Evolutionary conservation across 2,329 filamentous ascomycete species (phyloP), one percentile per base, ranked within the genome.

Genomic region (Venturia carpophila): DNA sequence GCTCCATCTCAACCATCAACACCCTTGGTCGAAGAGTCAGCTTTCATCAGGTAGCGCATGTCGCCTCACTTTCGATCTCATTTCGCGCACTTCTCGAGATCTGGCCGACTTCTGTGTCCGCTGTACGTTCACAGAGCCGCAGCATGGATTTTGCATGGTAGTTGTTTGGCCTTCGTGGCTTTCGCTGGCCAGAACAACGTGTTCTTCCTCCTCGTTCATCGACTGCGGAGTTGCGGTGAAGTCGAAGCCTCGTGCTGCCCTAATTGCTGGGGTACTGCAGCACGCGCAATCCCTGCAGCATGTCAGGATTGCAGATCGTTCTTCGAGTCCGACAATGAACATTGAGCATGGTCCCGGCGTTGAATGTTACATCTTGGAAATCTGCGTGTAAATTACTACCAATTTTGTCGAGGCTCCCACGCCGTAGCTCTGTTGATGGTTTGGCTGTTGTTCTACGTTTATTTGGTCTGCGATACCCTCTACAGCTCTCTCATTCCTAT

Each of bases 311-410:
- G 52, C 52, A 56, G 27, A 56, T 56, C 52, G 37, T 19, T 19
- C 19, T 58, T 34, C 52, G n/a, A 37, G 13, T 5, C 52, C 52
- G 37, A n/a, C 30, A 58, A n/a, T 3, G 42, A n/a, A 34, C 30
- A 34, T 34, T 34, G 49, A 55, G 49, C 49, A 58, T 58, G 52
- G 52, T 24, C 30, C 30, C 24, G 52, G 52, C 52, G 52, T 37
- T 58, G 52, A 15, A 58, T 13, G 5, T 37, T 58, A 15, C 52
- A 37, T 37, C 30, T 37, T 19, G 49, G 19, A 58, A 24, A 27
- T 21, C 13, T 37, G 37, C 30, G 37, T 58, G 52, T 58, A 58
- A 15, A 58, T 37, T 58, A 58, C 30, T 34, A 34, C 3, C 19
- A 34, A 17, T 37, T 58, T 37, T 58, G 52, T 58, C 30, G 5